phyloP scores from a whole-genome alignment of 495 filamentous ascomycete genomes.

The Chaetomium fimeti region DNA sequence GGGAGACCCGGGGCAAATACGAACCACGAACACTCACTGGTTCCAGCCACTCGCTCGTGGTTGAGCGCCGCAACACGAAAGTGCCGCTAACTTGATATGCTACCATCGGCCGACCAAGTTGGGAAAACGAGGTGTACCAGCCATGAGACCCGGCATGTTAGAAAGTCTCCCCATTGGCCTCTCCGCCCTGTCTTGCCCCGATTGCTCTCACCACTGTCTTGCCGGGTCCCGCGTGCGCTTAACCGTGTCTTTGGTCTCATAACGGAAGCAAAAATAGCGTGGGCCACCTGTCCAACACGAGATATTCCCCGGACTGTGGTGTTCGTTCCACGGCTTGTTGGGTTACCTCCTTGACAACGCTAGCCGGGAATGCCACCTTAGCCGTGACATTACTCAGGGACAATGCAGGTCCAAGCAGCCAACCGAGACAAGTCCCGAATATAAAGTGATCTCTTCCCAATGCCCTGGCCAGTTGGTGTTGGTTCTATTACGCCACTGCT shows the following conservation, averaged over 20 bases:
- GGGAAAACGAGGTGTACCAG: neutral
- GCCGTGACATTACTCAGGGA: conserved; percentile 10
- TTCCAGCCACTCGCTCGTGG: neutral
- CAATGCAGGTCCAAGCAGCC: conserved; percentile 8
- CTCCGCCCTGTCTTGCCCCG: neutral
- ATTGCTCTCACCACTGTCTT: neutral
- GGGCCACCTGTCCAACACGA: conserved; percentile 2
- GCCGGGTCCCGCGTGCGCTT: neutral
- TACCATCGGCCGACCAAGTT: neutral
- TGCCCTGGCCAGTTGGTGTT: neutral
- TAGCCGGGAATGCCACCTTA: neutral
- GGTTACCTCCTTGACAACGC: neutral
- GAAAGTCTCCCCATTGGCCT: neutral
- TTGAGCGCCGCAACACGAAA: neutral
- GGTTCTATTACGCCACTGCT: neutral
- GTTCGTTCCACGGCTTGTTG: neutral
- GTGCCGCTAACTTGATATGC: neutral
- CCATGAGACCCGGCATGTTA: neutral
- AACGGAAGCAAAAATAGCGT: neutral
- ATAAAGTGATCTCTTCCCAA: conserved; percentile 7
- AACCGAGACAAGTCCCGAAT: neutral
- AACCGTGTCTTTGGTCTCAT: too few relatives aligned
- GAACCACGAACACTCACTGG: neutral
- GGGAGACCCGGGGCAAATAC: neutral
- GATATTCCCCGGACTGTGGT: neutral